Base-by-base conservation (phyloP, 2,329 filamentous ascomycete genomes). In the Ceratocystis ficicola region DNA sequence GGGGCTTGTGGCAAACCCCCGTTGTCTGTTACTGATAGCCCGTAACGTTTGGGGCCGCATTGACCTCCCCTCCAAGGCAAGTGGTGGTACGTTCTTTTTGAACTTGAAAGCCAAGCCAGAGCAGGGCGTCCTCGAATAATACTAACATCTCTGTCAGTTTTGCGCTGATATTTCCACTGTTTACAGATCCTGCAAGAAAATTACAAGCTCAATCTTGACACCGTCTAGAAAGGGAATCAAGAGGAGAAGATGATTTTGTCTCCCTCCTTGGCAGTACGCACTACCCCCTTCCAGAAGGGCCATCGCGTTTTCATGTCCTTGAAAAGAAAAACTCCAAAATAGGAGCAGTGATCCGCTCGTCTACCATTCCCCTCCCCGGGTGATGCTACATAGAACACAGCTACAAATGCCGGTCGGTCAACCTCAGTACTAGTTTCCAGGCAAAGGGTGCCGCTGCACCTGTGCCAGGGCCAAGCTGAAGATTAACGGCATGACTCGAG, bases 1-100 rank as follows among this genome's bases (percentile, higher is more conserved):
- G 55, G 55, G 55, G 55, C n/a, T 59, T 20, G 55, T 59, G 55
- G 55, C 55, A 59, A 36, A 59, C 55, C 30, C 52, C 55, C 55
- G 25, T 30, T 36, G 25, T 10, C 55, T 59, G 55, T 8, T 36
- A n/a, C 55, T 59, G 55, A 59, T 36, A 59, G 20, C 25, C 36
- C 25, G 17, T 20, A 59, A 20, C 55, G 20, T 59, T 59, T 59
- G 7, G 5, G 28, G 28, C 2, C 32, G 55, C 55, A 59, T n/a
- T 30, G 55, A 59, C 55, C 55, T 36, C 55, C 15, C n/a, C 12
- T n/a, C 28, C 15, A 59, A 32, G 32, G 30, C 10, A n/a, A 7
- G 5, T 52, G 7, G 36, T 41, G 36, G 36, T 41, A 41, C 50
- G 12, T 36, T 10, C 28, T 36, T 4, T 30, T n/a, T 28, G 28